Percentiles rank a stretch among this genome's conserved stretches.
Evolutionary conservation across 305 asterid genomes (phyloP).

Genomic region (Stenogyne calaminthoides): DNA sequence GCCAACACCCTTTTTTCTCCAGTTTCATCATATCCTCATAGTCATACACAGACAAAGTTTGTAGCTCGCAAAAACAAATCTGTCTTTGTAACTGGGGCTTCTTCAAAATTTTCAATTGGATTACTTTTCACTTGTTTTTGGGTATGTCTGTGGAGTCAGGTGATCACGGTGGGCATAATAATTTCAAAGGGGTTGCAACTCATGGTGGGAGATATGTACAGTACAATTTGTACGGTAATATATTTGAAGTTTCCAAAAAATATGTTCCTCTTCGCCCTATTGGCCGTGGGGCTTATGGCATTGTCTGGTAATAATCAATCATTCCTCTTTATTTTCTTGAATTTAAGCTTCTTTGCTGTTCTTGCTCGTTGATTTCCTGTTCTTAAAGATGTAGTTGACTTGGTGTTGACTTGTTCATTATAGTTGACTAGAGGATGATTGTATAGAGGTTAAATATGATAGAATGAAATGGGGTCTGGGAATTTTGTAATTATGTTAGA

Average conservation of each 20-base stretch:
- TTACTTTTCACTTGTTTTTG: not conserved
- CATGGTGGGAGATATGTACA: slow-evolving; percentile 65
- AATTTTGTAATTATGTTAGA: slow-evolving; percentile 5
- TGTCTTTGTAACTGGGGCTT: slow-evolving; percentile 25
- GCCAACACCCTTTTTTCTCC: slow-evolving; percentile 17
- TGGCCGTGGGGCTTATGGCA: slow-evolving; percentile 70
- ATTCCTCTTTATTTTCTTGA: slow-evolving; percentile 3
- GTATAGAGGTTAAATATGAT: not conserved
- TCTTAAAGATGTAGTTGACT: not conserved
- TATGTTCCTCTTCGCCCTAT: slow-evolving; percentile 64
- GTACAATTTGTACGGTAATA: slow-evolving; percentile 72
- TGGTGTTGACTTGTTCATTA: slow-evolving; percentile 26
- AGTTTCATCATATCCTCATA: not conserved
- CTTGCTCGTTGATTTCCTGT: not conserved
- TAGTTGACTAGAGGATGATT: slow-evolving; percentile 18
- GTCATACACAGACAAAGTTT: slow-evolving; percentile 9
- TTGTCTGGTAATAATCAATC: slow-evolving; percentile 51
- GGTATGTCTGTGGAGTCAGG: slow-evolving; percentile 49
- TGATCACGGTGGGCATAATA: slow-evolving; percentile 60
- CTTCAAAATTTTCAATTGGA: not conserved
- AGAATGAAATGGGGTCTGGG: not conserved
- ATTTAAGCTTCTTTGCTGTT: not conserved
- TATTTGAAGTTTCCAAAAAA: slow-evolving; percentile 69
- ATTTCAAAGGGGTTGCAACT: slow-evolving; percentile 59
- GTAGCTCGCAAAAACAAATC: not conserved